phyloP scores from a whole-genome alignment of 2,329 filamentous ascomycete genomes.

The Aspergillus novoparasiticus region DNA sequence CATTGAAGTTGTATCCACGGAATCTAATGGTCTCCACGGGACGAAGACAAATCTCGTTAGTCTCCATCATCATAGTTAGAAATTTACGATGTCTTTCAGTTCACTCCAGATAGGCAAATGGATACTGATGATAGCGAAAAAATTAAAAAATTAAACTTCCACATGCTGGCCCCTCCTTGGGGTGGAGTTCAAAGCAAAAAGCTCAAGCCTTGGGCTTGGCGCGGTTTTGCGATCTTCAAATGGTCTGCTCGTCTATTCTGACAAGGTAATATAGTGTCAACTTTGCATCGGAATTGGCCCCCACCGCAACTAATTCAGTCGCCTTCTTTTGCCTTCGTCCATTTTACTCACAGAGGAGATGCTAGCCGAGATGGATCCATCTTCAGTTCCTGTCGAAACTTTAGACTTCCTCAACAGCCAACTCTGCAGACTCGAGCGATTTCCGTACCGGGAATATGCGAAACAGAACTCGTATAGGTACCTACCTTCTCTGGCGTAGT shows the following conservation, averaged over 20 bases:
- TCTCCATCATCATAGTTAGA: background rate
- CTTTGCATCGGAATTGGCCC: background rate
- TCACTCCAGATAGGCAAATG: background rate
- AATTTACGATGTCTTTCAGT: background rate
- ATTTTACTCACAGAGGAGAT: background rate
- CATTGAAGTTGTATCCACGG: background rate
- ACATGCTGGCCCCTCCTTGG: background rate
- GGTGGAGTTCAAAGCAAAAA: background rate
- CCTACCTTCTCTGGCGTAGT: background rate
- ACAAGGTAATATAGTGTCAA: background rate
- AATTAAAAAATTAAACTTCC: background rate
- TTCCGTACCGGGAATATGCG: background rate
- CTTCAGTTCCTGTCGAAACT: conserved; percentile 1
- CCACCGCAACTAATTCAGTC: background rate
- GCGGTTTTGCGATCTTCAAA: background rate
- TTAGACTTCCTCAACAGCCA: background rate
- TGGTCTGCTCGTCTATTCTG: background rate
- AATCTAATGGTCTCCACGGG: background rate
- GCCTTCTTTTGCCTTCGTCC: background rate
- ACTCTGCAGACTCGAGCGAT: background rate
- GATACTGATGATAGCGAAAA: background rate
- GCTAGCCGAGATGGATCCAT: conserved; percentile 1
- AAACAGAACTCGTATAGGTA: background rate
- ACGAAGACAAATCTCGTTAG: background rate
- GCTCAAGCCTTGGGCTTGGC: background rate